phyloP scores from a whole-genome alignment of 768 basidiomycete genomes.

The Collybia sordida region DNA sequence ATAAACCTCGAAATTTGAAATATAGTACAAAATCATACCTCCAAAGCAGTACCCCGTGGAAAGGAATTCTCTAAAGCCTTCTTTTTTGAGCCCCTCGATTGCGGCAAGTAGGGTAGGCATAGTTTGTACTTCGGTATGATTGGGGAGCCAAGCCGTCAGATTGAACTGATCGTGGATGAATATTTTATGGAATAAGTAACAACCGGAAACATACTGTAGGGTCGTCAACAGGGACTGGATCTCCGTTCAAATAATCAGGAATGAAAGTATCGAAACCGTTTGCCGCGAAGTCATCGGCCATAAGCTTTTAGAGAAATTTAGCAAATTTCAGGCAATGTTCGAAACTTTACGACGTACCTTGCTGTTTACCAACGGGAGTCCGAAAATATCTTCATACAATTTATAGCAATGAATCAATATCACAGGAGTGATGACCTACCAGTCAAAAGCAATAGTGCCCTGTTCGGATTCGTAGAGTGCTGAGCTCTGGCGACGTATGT shows the following conservation, averaged over 20 bases:
- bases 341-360: slow-evolving; percentile 2
- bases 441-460: slow-evolving; percentile 12
- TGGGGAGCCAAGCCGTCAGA: slow-evolving; percentile 27
- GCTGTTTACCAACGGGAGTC: slow-evolving; percentile 14
- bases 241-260: slow-evolving; percentile 17
- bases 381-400: slow-evolving; percentile 13
- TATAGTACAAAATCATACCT: slow-evolving; percentile 7
- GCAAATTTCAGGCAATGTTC: not conserved
- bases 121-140: slow-evolving; percentile 27
- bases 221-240: slow-evolving; percentile 15
- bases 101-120: slow-evolving; percentile 30
- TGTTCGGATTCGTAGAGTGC: slow-evolving; percentile 5
- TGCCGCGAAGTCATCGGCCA: slow-evolving; percentile 19
- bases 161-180: slow-evolving; percentile 11
- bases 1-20: not conserved
- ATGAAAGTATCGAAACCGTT: slow-evolving; percentile 18
- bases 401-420: not conserved
- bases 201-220: slow-evolving; percentile 4
- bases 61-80: slow-evolving; percentile 33
- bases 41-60: slow-evolving; percentile 38
- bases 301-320: slow-evolving; percentile 2
- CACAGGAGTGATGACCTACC: not conserved
- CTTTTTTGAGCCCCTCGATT: slow-evolving; percentile 28
- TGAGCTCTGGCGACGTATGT: slow-evolving; percentile 12
- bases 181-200: not conserved